phyloP scores from a whole-genome alignment of 1,284 basidiomycete genomes.

The Papiliotrema flavescens region DNA sequence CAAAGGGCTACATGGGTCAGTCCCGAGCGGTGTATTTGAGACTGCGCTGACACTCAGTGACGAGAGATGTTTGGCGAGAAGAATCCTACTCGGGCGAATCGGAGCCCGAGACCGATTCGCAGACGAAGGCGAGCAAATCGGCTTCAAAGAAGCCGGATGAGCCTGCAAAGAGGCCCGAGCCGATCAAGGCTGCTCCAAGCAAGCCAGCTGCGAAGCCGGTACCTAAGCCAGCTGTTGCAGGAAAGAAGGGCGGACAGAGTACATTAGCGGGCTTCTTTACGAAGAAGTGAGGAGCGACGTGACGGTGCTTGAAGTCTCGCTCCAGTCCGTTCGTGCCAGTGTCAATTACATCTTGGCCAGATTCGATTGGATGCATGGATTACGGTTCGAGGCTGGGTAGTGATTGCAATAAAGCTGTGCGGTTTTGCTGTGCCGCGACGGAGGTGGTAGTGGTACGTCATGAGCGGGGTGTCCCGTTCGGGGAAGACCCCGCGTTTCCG shows the following conservation, averaged over 20 bases:
- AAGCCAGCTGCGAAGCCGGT: slow-evolving; percentile 8
- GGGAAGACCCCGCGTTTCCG: too few relatives aligned
- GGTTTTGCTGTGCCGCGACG: too few relatives aligned
- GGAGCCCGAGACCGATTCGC: slow-evolving; percentile 3
- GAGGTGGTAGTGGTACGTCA: too few relatives aligned
- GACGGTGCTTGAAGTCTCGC: too few relatives aligned
- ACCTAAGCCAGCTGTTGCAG: slow-evolving; percentile 14
- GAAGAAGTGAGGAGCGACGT: slow-evolving; percentile 23
- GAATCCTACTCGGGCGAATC: slow-evolving; percentile 36
- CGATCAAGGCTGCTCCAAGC: slow-evolving; percentile 4
- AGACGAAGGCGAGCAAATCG: background rate
- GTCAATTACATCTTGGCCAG: too few relatives aligned
- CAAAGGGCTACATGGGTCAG: slow-evolving; percentile 44
- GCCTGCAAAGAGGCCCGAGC: slow-evolving; percentile 1
- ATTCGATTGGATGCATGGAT: too few relatives aligned
- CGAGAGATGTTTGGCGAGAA: slow-evolving; percentile 32
- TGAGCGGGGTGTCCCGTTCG: too few relatives aligned
- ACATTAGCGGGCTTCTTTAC: slow-evolving; percentile 39
- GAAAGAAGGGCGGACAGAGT: slow-evolving; percentile 26
- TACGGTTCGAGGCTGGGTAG: too few relatives aligned
- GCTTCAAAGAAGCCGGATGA: background rate
- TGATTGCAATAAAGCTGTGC: too few relatives aligned
- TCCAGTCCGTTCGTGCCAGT: too few relatives aligned
- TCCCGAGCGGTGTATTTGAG: background rate
- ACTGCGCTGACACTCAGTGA: slow-evolving; percentile 17